phyloP scores from a whole-genome alignment of 2,329 filamentous ascomycete species.

The Botrytis medusae region DNA sequence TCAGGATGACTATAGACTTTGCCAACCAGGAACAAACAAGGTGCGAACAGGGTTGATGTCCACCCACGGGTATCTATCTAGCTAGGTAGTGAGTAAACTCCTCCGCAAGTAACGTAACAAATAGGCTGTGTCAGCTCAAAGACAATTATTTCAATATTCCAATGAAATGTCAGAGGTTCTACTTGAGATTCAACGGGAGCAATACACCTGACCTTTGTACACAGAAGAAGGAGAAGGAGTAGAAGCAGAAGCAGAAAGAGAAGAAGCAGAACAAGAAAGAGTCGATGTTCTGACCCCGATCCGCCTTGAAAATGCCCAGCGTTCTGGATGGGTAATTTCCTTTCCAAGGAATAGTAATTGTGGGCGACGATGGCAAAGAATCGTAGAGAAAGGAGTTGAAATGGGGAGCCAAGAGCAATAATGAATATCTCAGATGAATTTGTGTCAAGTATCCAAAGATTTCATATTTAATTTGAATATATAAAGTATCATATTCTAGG shows the following conservation, averaged over 20 bases:
- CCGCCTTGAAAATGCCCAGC: neutral
- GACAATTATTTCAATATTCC: neutral
- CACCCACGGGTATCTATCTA: neutral
- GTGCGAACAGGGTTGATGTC: neutral
- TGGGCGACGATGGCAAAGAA: neutral
- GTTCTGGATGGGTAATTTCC: neutral
- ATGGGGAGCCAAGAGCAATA: neutral
- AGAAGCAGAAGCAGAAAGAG: neutral
- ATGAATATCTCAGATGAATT: neutral
- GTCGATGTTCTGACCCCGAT: neutral
- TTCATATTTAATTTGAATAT: neutral
- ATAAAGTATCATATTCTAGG: neutral
- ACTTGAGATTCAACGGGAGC: neutral
- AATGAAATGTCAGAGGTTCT: neutral
- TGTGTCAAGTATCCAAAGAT: too few relatives aligned
- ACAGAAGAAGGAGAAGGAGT: neutral
- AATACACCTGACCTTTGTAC: neutral
- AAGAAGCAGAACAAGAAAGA: neutral
- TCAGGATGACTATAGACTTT: neutral
- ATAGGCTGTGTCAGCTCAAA: conserved; percentile 2
- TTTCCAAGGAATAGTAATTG: neutral
- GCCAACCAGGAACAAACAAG: neutral
- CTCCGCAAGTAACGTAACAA: conserved; percentile 8
- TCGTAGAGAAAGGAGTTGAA: neutral
- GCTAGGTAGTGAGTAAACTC: neutral